Conservation (phyloP, 306 rosid species). For the Nissolia schottii region DNA sequence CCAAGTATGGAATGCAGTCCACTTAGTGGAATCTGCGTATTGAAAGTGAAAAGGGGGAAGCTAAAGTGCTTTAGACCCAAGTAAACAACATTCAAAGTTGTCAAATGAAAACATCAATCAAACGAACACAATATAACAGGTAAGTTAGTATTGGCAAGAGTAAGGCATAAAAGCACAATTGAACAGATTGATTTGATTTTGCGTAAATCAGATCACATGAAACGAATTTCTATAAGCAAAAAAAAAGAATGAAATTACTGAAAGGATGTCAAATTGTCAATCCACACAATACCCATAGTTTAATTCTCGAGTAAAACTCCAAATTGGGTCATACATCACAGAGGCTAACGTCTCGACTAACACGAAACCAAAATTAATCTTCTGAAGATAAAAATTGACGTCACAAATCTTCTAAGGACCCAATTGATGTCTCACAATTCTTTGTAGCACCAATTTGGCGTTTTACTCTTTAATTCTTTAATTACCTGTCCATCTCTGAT, state of each 20-base stretch:
- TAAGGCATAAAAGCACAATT: not conserved
- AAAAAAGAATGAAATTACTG: not conserved
- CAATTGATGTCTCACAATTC: too few relatives aligned
- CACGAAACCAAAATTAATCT: too few relatives aligned
- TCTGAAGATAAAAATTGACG: too few relatives aligned
- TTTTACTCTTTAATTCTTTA: too few relatives aligned
- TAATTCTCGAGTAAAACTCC: too few relatives aligned
- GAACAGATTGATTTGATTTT: not conserved
- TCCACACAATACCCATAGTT: not conserved
- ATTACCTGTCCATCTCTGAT: slow-evolving; percentile 48
- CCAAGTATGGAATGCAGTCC: slow-evolving; percentile 66
- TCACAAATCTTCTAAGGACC: too few relatives aligned
- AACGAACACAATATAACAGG: not conserved
- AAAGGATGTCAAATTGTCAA: not conserved
- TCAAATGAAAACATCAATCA: not conserved
- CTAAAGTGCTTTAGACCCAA: not conserved
- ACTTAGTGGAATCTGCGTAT: slow-evolving; percentile 47
- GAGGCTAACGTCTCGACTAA: too few relatives aligned
- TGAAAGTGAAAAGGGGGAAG: not conserved
- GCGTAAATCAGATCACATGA: not conserved
- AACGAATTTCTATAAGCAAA: not conserved
- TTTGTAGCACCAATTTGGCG: too few relatives aligned
- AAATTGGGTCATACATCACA: too few relatives aligned
- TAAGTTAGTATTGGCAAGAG: not conserved
- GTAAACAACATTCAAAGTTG: not conserved